Evolutionary conservation across 371 early-diverging fungal genomes (phyloP), one percentile per base, ranked within the genome.

Genomic region (Mortierella sp.): DNA sequence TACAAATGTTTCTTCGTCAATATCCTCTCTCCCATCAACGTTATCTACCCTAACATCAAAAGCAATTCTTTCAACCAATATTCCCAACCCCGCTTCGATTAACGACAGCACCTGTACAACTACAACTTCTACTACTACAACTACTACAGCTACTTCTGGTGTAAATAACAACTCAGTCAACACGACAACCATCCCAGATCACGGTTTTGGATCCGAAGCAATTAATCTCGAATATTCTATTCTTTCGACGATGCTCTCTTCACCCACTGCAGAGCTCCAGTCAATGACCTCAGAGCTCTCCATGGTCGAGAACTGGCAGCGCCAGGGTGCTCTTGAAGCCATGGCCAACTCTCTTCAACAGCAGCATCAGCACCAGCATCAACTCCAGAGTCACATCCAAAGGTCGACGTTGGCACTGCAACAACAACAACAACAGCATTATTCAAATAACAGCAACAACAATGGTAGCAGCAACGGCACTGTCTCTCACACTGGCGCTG

Each of bases 171-270:
- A 41, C 63, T 68, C 70, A 22, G 59, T 61, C 43, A 41, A 41
- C 38, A 21, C 66, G 5, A 47, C 70, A 2, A 55, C 60, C 70
- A 53, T 83, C 76, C 59, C 84, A 43, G 84, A 87, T 65, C 74
- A 85, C 43, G 89, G 86, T 33, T 97, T 97, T 82, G 95, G 95
- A 36, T 96, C 96, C 2, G 95, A 94, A 63, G 86, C 94, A 38
- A 87, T 94, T 71, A 95, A 94, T 76, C 87, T 95, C 32, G 96
- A 97, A 81, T 95, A 96, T 70, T 90, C 94, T 0, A 92, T 96
- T 40, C 84, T 96, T 19, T 93, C 94, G 13, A 94, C 88, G 67
- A 96, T 97, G 96, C 87, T 96, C 45, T 86, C 84, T 43, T 77
- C 82, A 16, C 68, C 87, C 22, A 75, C 77, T 21, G 66, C 76